These are phyloP conservation scores for Calonectria naviculata DNA, from an alignment of 2,329 filamentous ascomycete genomes.

Conservation along the genomic window DNA sequence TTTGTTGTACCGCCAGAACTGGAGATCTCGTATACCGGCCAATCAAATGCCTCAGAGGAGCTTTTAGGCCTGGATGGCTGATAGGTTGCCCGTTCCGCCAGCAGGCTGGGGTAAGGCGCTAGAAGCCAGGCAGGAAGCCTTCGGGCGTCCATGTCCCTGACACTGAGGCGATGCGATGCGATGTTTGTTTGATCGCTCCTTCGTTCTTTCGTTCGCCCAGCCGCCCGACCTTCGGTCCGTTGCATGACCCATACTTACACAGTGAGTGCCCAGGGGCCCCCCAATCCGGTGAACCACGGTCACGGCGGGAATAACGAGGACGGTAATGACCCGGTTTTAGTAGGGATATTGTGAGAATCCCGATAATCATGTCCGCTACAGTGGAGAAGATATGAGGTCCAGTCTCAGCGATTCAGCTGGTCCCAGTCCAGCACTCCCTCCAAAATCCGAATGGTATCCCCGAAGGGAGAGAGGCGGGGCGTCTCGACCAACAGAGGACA, in stretches of 20 bases:
- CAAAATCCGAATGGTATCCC: slow-evolving; percentile 15
- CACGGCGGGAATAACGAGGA: slow-evolving; percentile 17
- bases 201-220: background rate
- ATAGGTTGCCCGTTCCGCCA: slow-evolving; percentile 27
- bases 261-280: background rate
- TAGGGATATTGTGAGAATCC: background rate
- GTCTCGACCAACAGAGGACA: slow-evolving; percentile 1
- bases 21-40: slow-evolving; percentile 23
- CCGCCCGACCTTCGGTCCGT: background rate
- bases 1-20: slow-evolving; percentile 24
- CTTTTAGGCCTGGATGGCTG: slow-evolving; percentile 24
- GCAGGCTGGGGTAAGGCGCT: slow-evolving; percentile 35
- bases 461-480: slow-evolving; percentile 4
- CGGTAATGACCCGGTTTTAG: slow-evolving; percentile 10
- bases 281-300: background rate
- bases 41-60: slow-evolving; percentile 20
- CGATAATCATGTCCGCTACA: background rate
- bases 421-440: background rate
- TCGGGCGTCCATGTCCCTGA: slow-evolving; percentile 22
- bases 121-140: slow-evolving; percentile 34
- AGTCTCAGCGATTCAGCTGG: slow-evolving; percentile 5
- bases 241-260: background rate
- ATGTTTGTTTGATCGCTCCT: background rate
- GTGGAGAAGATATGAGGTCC: slow-evolving; percentile 10
- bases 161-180: background rate